phyloP scores from a whole-genome alignment of 495 filamentous ascomycete genomes.

The Aspergillus avenaceus region DNA sequence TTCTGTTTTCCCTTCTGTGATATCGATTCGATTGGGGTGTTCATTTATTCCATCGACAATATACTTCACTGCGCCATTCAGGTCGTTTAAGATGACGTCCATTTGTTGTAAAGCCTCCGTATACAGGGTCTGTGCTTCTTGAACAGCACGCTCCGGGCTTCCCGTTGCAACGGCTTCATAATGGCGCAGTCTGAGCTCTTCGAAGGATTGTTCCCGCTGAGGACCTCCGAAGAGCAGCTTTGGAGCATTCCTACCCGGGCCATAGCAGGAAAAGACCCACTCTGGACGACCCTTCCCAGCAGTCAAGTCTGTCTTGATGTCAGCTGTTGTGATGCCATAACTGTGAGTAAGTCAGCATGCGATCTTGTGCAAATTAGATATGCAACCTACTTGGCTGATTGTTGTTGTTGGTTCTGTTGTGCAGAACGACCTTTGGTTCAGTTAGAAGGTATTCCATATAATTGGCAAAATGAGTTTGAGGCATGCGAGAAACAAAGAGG shows the following conservation, averaged over 20 bases:
- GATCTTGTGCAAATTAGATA: not conserved
- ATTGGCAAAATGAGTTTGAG: too few species aligned
- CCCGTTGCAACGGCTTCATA: conserved; percentile 55
- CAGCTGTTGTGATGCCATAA: conserved; percentile 48
- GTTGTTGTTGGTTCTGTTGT: conserved; percentile 21
- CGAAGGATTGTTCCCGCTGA: conserved; percentile 75
- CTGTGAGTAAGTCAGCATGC: conserved; percentile 23
- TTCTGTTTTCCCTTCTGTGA: conserved; percentile 48
- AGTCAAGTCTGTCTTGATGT: conserved; percentile 61
- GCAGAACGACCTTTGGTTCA: conserved; percentile 13
- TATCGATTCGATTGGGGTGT: conserved; percentile 79
- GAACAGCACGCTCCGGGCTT: conserved; percentile 60
- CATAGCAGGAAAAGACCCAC: conserved; percentile 85
- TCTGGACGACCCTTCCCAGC: conserved; percentile 56
- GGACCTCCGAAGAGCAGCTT: conserved; percentile 76
- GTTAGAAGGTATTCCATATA: conserved; percentile 11
- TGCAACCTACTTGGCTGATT: conserved; percentile 25
- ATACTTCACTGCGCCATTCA: conserved; percentile 69
- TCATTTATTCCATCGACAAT: conserved; percentile 62
- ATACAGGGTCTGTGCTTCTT: conserved; percentile 58
- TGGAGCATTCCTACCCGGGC: conserved; percentile 66
- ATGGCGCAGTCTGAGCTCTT: conserved; percentile 72
- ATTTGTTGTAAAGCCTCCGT: conserved; percentile 64
- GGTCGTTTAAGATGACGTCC: conserved; percentile 57
- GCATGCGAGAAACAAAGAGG: too few species aligned